Conservation (phyloP, 1,284 basidiomycete species). For the Ganoderma boninense region DNA sequence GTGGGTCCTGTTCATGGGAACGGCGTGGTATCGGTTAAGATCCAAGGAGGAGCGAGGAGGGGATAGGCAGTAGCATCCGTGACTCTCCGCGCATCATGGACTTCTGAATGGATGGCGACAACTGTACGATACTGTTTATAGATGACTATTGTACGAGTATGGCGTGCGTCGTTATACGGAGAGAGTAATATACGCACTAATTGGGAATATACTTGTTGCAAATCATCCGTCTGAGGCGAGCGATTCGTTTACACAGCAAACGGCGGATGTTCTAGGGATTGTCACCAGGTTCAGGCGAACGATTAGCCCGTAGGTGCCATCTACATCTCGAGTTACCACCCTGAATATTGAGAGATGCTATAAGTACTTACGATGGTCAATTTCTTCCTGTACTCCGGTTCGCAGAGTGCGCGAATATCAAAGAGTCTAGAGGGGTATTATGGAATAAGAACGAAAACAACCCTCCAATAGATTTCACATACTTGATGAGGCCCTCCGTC, state of each 20-base stretch:
- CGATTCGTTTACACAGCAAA: background rate
- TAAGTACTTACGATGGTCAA: conserved; percentile 23
- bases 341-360: background rate
- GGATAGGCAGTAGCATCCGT: conserved; percentile 16
- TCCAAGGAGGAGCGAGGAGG: conserved; percentile 47
- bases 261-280: background rate
- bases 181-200: background rate
- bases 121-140: conserved; percentile 2
- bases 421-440: conserved; percentile 14
- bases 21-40: conserved; percentile 65
- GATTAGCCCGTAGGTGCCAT: background rate
- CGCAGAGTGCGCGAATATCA: conserved; percentile 17
- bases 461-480: background rate
- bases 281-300: background rate
- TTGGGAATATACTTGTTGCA: background rate
- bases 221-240: background rate
- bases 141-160: background rate
- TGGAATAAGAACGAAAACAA: background rate
- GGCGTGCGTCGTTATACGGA: background rate
- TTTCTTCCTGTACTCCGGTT: conserved; percentile 23
- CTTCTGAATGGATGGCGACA: background rate
- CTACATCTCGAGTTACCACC: background rate
- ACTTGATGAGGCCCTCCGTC: conserved; percentile 18
- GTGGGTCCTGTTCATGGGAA: conserved; percentile 74
- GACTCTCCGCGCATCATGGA: background rate